Base-by-base conservation (phyloP, 208 protist species). In the Wallacemonas sp. region DNA sequence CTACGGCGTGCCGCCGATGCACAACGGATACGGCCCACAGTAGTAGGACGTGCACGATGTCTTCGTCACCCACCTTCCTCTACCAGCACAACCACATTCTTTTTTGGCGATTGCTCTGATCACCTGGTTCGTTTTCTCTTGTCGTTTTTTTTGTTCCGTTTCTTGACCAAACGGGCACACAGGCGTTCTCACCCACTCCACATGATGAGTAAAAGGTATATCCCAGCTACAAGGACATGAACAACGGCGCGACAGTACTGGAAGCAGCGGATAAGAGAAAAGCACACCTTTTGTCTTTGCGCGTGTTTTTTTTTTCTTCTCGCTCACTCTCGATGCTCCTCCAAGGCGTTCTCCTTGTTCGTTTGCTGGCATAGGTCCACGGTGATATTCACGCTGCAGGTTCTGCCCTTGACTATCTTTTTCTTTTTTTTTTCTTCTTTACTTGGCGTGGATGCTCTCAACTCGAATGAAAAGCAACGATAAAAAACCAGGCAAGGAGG, bases 251-350 rank as follows among this genome's bases (percentile, higher is more conserved):
- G n/a, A 41, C 10, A 41, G 7, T 7, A 14, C 36, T 14, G 36
- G 36, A 14, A 41, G 36, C 36, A 14, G 36, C 7, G 10, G 36
- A 14, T 41, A 41, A 16, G 36, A 16, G 36, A 41, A 14, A 7
- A 41, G 36, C 36, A 16, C 36, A 41, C 36, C 32, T 67, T 50
- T 36, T 22, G 11, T 33, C 59, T 18, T 36, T 26, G 28, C 41
- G 31, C 36, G 14, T 31, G 36, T 65, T 45, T 70, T 18, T 49
- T 65, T 26, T 69, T 52, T 71, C 67, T 63, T 70, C 72, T 71
- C 41, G 11, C 39, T 52, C n/a, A n/a, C n/a, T n/a, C n/a, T n/a
- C n/a, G n/a, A n/a, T n/a, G n/a, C n/a, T n/a, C n/a, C n/a, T n/a
- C n/a, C n/a, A n/a, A n/a, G 38, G 8, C 8, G 10, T 18, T 11